Conservation (phyloP, 2,329 filamentous ascomycete species). For the Macrophomina tecta region DNA sequence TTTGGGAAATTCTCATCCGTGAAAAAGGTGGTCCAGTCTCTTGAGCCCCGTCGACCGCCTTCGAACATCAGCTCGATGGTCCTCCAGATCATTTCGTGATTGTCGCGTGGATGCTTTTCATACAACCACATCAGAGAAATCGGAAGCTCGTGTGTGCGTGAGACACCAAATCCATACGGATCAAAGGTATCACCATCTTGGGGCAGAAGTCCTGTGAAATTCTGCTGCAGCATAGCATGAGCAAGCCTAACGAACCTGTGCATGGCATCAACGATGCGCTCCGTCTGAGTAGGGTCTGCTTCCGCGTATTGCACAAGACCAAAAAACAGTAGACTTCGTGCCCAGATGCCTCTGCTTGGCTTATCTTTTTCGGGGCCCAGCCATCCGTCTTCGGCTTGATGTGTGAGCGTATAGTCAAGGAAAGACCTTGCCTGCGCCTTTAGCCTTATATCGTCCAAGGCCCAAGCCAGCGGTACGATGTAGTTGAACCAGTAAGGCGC, state of each 20-base stretch:
- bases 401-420: constrained; percentile 55
- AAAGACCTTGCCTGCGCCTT: constrained; percentile 56
- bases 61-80: constrained; percentile 50
- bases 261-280: constrained; percentile 56
- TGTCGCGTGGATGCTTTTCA: constrained; percentile 36
- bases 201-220: constrained; percentile 58
- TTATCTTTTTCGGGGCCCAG: constrained; percentile 57
- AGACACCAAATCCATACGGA: constrained; percentile 22
- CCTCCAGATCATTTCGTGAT: constrained; percentile 41
- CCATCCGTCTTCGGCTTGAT: constrained; percentile 63
- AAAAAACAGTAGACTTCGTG: constrained; percentile 57
- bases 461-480: constrained; percentile 62
- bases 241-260: constrained; percentile 58
- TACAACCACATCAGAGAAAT: constrained; percentile 57
- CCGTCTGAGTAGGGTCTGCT: constrained; percentile 52
- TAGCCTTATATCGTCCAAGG: constrained; percentile 53
- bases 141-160: constrained; percentile 49
- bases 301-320: constrained; percentile 59
- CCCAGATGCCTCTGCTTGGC: constrained; percentile 59
- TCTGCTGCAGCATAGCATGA: constrained; percentile 61
- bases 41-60: constrained; percentile 34
- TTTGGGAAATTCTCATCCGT: constrained; percentile 41
- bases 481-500: constrained; percentile 66
- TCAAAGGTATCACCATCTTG: constrained; percentile 47
- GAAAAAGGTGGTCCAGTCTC: constrained; percentile 45